Evolutionary conservation across 495 filamentous ascomycete species (phyloP).

Genomic region (Talaromyces adpressus): DNA sequence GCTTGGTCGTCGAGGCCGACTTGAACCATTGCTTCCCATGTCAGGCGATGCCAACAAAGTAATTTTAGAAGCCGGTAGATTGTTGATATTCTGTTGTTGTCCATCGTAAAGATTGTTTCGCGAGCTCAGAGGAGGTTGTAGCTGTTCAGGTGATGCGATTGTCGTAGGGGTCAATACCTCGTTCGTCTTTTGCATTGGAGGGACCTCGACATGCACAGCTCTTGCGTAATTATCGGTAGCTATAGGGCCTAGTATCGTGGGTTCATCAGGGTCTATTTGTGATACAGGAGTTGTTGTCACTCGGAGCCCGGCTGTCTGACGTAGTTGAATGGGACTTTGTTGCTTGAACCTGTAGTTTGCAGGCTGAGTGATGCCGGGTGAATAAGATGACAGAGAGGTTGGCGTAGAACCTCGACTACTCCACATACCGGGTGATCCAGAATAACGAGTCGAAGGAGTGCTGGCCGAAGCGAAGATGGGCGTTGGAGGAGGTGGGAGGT

Average conservation of each 20-base stretch:
- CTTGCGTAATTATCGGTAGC: slow-evolving; percentile 9
- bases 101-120: not conserved
- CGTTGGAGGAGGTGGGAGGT: slow-evolving; percentile 60
- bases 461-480: slow-evolving; percentile 61
- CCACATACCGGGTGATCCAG: slow-evolving; percentile 85
- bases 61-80: not conserved
- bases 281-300: slow-evolving; percentile 51
- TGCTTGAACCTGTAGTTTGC: slow-evolving; percentile 52
- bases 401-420: slow-evolving; percentile 84
- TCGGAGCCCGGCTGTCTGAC: slow-evolving; percentile 54
- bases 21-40: not conserved
- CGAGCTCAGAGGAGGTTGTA: slow-evolving; percentile 10
- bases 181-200: slow-evolving; percentile 22
- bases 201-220: slow-evolving; percentile 1
- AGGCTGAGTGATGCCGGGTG: slow-evolving; percentile 67
- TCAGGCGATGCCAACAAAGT: not conserved
- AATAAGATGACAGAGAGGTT: slow-evolving; percentile 95
- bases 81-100: not conserved
- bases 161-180: slow-evolving; percentile 37
- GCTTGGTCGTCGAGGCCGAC: slow-evolving; percentile 60
- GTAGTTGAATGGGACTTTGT: slow-evolving; percentile 55
- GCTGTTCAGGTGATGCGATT: slow-evolving; percentile 56
- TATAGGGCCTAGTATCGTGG: slow-evolving; percentile 10
- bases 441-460: slow-evolving; percentile 91
- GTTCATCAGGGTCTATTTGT: slow-evolving; percentile 55